Percentiles rank a stretch among this genome's conserved stretches.
phyloP scores from a whole-genome alignment of 225 moss, liverwort and hornwort genomes.

The Bryum argenteum region DNA sequence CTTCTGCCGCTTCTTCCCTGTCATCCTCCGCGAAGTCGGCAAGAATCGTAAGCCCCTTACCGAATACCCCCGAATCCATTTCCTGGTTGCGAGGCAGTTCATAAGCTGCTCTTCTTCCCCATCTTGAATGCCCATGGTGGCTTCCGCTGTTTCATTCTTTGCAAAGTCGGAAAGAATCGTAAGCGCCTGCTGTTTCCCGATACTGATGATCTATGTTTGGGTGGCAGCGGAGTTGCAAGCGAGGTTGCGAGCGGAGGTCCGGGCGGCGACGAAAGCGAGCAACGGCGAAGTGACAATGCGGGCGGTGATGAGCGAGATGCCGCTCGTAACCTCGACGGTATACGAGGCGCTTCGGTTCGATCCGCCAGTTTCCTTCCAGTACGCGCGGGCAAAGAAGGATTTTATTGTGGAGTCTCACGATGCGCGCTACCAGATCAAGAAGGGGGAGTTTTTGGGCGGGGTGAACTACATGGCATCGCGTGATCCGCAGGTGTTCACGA shows the following conservation, averaged over 20 bases:
- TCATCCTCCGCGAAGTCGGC: constrained; percentile 38
- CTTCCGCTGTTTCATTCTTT: constrained; percentile 29
- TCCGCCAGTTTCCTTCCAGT: constrained; percentile 50
- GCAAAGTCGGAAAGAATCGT: constrained; percentile 33
- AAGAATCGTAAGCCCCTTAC: constrained; percentile 21
- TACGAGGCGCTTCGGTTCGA: constrained; percentile 42
- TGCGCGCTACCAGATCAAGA: constrained; percentile 48
- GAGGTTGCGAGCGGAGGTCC: constrained; percentile 46
- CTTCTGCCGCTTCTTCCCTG: constrained; percentile 33
- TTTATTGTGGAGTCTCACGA: constrained; percentile 58
- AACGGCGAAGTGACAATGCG: constrained; percentile 25
- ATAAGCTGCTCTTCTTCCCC: constrained; percentile 57
- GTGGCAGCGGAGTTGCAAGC: constrained; percentile 37
- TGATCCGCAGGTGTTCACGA: constrained; percentile 62
- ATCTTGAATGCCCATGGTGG: constrained; percentile 52
- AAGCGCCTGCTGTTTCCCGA: no score
- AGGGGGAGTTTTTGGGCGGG: constrained; percentile 71
- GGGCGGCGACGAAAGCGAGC: constrained; percentile 27
- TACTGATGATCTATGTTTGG: no score
- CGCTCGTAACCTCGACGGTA: constrained; percentile 44
- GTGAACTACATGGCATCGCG: constrained; percentile 51
- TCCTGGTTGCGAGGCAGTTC: constrained; percentile 50
- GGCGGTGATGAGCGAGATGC: constrained; percentile 43
- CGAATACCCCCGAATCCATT: no score
- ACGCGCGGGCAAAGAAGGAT: constrained; percentile 52